Conservation (phyloP, 345 rosid species). For the Lepidium africanum region DNA sequence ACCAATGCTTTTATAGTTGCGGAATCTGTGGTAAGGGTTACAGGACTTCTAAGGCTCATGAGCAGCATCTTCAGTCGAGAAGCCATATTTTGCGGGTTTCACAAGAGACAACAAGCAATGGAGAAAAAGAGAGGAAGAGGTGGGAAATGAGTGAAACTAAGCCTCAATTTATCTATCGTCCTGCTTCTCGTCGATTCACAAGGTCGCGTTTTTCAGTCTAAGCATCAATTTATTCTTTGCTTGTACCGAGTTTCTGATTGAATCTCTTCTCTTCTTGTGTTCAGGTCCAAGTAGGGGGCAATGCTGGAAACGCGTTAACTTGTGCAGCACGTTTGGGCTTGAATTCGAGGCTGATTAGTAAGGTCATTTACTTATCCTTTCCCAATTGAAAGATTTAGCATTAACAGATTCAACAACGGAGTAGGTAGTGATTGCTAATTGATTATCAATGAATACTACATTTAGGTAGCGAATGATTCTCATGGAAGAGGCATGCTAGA, state of each 20-base stretch:
- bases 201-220: background rate
- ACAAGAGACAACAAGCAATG: conserved; percentile 36
- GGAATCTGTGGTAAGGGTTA: conserved; percentile 71
- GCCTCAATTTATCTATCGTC: background rate
- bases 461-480: no score
- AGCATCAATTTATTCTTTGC: background rate
- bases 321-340: no score
- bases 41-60: conserved; percentile 77
- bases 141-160: no score
- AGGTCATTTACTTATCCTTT: no score
- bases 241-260: background rate
- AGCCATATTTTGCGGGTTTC: conserved; percentile 52
- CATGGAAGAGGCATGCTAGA: no score
- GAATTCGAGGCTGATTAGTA: no score
- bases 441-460: no score
- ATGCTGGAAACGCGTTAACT: no score
- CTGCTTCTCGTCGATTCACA: background rate
- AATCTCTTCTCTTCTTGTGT: background rate
- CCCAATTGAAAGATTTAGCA: no score
- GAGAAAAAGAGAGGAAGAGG: conserved; percentile 32
- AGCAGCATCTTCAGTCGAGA: conserved; percentile 75
- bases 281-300: conserved; percentile 32
- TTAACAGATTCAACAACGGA: no score
- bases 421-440: no score
- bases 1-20: conserved; percentile 71